These are phyloP conservation scores for Orbilia oligospora DNA, from an alignment of 2,329 filamentous ascomycete genomes.

Conservation along the genomic window DNA sequence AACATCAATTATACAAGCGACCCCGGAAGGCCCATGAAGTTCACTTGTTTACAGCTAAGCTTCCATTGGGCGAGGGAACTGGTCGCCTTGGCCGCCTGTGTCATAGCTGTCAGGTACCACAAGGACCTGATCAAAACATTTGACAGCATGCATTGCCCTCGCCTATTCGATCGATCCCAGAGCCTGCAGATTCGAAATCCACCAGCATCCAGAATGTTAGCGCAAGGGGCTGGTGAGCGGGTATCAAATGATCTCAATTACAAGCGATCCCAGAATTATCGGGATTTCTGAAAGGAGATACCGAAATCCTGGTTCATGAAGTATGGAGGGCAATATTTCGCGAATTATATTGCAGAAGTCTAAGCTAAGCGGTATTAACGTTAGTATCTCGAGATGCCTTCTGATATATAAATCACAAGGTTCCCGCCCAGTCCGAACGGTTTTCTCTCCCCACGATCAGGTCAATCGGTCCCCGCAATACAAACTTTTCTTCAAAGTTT, in stretches of 20 bases:
- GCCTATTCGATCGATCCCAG: conserved; percentile 4
- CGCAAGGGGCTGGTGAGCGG: conserved; percentile 55
- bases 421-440: conserved; percentile 33
- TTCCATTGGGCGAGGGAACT: conserved; percentile 19
- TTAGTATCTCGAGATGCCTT: conserved; percentile 6
- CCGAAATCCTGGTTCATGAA: conserved; percentile 1
- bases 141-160: conserved; percentile 11
- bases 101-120: conserved; percentile 11
- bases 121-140: conserved; percentile 24
- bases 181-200: conserved; percentile 17
- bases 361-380: too few species aligned
- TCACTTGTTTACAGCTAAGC: conserved; percentile 9
- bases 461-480: conserved; percentile 56
- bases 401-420: conserved; percentile 40
- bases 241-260: conserved; percentile 50
- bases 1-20: conserved; percentile 48
- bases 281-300: conserved; percentile 39
- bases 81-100: conserved; percentile 4
- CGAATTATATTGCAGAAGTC: conserved; percentile 10
- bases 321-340: conserved; percentile 41
- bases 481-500: conserved; percentile 43
- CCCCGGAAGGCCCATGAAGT: not conserved
- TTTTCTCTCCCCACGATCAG: conserved; percentile 58
- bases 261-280: conserved; percentile 41
- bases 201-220: conserved; percentile 29